Evolutionary conservation across 2,329 filamentous ascomycete species (phyloP).

Genomic region (Colletotrichum sp.): DNA sequence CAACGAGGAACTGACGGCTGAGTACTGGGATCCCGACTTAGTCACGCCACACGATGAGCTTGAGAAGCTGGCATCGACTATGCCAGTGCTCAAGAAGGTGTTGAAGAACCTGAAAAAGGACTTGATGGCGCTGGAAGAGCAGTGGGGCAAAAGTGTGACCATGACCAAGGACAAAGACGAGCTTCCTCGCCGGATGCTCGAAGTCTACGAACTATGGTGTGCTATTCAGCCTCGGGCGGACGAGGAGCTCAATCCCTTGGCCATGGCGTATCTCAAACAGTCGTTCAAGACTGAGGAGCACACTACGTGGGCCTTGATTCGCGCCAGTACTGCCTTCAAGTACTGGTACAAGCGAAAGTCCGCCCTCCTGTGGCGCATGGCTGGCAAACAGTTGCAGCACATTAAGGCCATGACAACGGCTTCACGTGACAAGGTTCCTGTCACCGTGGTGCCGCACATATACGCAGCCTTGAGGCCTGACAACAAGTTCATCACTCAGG

Average conservation of each 20-base stretch:
- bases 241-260: constrained; percentile 13
- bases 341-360: constrained; percentile 30
- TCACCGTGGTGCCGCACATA: constrained; percentile 40
- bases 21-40: constrained; percentile 43
- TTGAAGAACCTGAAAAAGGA: constrained; percentile 37
- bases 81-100: constrained; percentile 33
- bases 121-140: constrained; percentile 29
- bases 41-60: constrained; percentile 36
- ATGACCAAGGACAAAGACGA: constrained; percentile 17
- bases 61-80: constrained; percentile 31
- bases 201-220: constrained; percentile 46
- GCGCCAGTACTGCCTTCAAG: constrained; percentile 55
- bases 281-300: constrained; percentile 30
- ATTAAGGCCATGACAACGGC: constrained; percentile 45
- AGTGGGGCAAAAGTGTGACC: constrained; percentile 34
- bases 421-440: constrained; percentile 23
- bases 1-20: neutral
- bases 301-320: constrained; percentile 51
- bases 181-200: constrained; percentile 32
- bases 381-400: constrained; percentile 51
- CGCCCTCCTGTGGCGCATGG: constrained; percentile 51
- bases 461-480: constrained; percentile 43
- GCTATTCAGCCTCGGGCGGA: constrained; percentile 38
- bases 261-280: constrained; percentile 26
- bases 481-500: constrained; percentile 26